Conservation (phyloP, 2,329 filamentous ascomycete species). For the Tolypocladium nubicola region DNA sequence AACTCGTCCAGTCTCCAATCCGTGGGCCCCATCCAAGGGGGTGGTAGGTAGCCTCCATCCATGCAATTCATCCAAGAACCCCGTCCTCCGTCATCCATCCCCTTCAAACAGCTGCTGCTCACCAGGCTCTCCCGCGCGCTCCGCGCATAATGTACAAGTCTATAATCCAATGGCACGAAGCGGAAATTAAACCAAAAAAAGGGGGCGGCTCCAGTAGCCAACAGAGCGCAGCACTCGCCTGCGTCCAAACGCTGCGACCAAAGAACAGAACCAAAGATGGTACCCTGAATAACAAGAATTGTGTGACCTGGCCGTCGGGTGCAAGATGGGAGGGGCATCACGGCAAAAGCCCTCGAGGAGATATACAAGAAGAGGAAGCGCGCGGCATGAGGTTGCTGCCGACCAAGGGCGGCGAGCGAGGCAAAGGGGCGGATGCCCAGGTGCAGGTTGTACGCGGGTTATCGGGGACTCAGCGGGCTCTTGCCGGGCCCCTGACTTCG, state of each 20-base stretch:
- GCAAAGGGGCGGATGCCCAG: not conserved
- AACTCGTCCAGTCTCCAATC: not conserved
- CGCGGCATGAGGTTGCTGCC: not conserved
- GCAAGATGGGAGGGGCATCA: not conserved
- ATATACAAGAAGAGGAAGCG: not conserved
- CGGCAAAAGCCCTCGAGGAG: not conserved
- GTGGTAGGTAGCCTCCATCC: not conserved
- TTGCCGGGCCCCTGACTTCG: slow-evolving; percentile 31
- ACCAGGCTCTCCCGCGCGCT: not conserved
- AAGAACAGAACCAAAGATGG: not conserved
- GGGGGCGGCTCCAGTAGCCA: not conserved
- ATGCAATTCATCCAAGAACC: not conserved
- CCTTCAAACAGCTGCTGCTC: not conserved
- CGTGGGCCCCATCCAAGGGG: not conserved
- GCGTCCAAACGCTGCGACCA: not conserved
- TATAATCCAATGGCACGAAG: not conserved
- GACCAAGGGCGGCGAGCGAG: not conserved
- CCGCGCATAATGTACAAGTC: not conserved
- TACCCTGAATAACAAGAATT: not conserved
- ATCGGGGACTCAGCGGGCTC: slow-evolving; percentile 30
- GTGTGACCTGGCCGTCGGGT: not conserved
- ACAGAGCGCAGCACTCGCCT: too few species aligned
- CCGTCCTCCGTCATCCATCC: not conserved
- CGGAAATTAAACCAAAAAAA: too few species aligned
- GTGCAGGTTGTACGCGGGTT: not conserved